These are phyloP conservation scores for Jatropha multifida DNA, from an alignment of 441 rosid genomes.

Conservation along the genomic window DNA sequence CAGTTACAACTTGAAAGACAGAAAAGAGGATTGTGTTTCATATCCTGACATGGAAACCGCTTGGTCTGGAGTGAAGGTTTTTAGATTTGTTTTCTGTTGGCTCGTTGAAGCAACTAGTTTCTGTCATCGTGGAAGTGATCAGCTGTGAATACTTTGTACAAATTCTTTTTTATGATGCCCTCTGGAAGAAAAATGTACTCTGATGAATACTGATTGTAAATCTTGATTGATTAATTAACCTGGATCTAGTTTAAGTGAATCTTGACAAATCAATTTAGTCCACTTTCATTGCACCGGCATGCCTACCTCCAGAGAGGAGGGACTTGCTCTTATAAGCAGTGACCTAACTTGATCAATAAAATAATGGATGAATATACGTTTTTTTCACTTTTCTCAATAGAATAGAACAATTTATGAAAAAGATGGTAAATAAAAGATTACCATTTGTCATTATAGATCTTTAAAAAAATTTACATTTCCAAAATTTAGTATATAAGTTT, in stretches of 20 bases:
- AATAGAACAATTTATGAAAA: too few relatives aligned
- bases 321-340: too few relatives aligned
- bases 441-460: too few relatives aligned
- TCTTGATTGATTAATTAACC: neutral
- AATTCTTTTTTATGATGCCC: constrained; percentile 1
- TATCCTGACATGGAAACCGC: constrained; percentile 21
- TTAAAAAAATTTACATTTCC: too few relatives aligned
- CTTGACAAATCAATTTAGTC: neutral
- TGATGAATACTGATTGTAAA: constrained; percentile 21
- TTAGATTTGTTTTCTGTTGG: neutral
- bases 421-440: too few relatives aligned
- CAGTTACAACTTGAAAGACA: constrained; percentile 8
- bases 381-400: too few relatives aligned
- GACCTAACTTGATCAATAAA: too few relatives aligned
- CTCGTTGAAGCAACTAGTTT: constrained; percentile 4
- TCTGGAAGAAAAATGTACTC: neutral
- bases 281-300: neutral
- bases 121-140: constrained; percentile 16
- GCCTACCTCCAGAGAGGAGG: too few relatives aligned
- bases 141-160: constrained; percentile 29
- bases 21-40: constrained; percentile 10
- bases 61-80: constrained; percentile 1
- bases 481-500: too few relatives aligned
- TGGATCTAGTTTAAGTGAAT: neutral
- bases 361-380: too few relatives aligned